Conservation (phyloP, 352 stramenopile genomes). For the Pythium sp. region DNA sequence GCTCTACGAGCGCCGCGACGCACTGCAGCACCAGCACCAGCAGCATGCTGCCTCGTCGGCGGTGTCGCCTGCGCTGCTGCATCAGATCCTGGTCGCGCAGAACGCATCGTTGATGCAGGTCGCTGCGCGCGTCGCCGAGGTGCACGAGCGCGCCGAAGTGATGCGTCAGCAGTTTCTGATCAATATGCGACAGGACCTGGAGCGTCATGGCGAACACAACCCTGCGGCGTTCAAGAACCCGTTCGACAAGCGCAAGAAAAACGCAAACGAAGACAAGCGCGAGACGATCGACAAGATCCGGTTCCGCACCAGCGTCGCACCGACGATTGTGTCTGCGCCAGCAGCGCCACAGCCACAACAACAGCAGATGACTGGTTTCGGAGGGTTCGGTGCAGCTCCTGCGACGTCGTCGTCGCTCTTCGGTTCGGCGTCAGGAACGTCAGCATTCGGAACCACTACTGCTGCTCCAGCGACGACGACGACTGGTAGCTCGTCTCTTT, state of each 20-base stretch:
- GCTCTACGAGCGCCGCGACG: constrained; percentile 32
- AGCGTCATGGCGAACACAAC: constrained; percentile 60
- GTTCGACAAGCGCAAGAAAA: constrained; percentile 79
- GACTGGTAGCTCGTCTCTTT: constrained; percentile 20
- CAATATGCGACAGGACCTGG: constrained; percentile 60
- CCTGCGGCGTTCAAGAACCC: constrained; percentile 64
- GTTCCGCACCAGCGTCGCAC: constrained; percentile 70
- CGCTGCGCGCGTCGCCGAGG: constrained; percentile 67
- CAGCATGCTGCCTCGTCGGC: constrained; percentile 15
- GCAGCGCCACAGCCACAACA: constrained; percentile 17
- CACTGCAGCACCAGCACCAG: constrained; percentile 3
- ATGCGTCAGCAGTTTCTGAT: constrained; percentile 67
- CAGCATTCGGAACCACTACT: constrained; percentile 34
- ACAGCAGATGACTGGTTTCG: constrained; percentile 3
- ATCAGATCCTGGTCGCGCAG: constrained; percentile 75
- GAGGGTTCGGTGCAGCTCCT: constrained; percentile 4
- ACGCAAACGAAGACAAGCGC: constrained; percentile 47
- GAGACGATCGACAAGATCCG: constrained; percentile 74
- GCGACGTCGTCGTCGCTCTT: constrained; percentile 8
- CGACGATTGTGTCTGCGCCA: constrained; percentile 49
- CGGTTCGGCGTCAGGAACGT: constrained; percentile 14
- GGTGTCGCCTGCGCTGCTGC: constrained; percentile 39
- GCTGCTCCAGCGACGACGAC: constrained; percentile 2
- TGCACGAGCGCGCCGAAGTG: constrained; percentile 73
- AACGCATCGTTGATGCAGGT: constrained; percentile 77